Evolutionary conservation across 2,329 filamentous ascomycete genomes (phyloP).

Genomic region (Didymella lethalis): DNA sequence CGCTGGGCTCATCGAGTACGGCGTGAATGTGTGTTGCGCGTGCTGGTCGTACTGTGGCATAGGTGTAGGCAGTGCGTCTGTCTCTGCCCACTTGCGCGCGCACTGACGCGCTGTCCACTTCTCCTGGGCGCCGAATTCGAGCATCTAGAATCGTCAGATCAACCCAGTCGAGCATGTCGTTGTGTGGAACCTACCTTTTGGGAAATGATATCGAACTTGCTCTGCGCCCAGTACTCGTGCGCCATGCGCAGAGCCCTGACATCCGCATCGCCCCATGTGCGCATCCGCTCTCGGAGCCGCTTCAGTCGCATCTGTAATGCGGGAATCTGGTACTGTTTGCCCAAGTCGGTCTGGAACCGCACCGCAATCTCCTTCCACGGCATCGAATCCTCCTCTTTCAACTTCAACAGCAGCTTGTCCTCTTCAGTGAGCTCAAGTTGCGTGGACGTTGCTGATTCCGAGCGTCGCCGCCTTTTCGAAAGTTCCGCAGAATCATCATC

Average conservation of each 20-base stretch:
- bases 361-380: constrained; percentile 64
- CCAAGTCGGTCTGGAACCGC: constrained; percentile 58
- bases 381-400: constrained; percentile 62
- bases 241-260: constrained; percentile 59
- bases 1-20: constrained; percentile 49
- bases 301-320: constrained; percentile 64
- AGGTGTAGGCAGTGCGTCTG: constrained; percentile 42
- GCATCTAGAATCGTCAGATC: constrained; percentile 54
- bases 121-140: constrained; percentile 59
- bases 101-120: constrained; percentile 61
- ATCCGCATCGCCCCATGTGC: constrained; percentile 61
- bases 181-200: constrained; percentile 52
- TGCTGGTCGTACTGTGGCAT: constrained; percentile 48
- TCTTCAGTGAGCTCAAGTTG: constrained; percentile 59
- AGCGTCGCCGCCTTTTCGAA: constrained; percentile 54
- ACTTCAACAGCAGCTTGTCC: constrained; percentile 58
- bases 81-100: constrained; percentile 60
- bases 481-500: constrained; percentile 45
- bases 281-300: constrained; percentile 59
- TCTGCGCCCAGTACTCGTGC: constrained; percentile 62
- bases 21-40: constrained; percentile 41
- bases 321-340: constrained; percentile 60
- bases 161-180: neutral
- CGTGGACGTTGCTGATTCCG: constrained; percentile 43
- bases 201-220: constrained; percentile 63